phyloP scores from a whole-genome alignment of 176 grass and related monocot species.

The Saccharum officinarum region DNA sequence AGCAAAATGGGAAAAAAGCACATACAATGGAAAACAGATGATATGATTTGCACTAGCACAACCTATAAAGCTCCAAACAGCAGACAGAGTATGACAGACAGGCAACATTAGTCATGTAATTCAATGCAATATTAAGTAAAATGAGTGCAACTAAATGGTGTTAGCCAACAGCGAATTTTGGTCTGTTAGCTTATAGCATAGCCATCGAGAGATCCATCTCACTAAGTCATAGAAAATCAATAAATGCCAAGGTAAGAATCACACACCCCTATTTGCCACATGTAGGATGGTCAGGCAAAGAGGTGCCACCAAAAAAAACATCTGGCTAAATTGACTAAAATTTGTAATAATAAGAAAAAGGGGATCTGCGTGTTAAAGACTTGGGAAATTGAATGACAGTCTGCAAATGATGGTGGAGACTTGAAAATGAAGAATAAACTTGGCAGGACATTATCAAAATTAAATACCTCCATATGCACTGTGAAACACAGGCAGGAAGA shows the following conservation, averaged over 20 bases:
- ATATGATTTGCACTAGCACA: neutral
- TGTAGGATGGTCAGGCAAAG: neutral
- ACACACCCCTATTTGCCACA: neutral
- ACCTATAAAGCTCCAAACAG: neutral
- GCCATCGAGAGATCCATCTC: neutral
- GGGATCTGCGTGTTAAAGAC: no score
- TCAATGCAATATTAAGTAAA: neutral
- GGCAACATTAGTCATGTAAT: neutral
- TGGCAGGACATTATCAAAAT: no score
- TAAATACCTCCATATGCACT: no score
- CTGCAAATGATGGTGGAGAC: no score
- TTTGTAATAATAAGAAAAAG: no score
- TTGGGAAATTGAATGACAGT: no score
- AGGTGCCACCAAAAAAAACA: no score
- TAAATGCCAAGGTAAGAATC: neutral
- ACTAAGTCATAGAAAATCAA: neutral
- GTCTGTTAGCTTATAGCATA: neutral
- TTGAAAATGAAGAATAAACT: no score
- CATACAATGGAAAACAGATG: neutral
- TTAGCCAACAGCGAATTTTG: neutral
- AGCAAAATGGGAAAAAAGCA: neutral
- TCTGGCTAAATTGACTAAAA: no score
- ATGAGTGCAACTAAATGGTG: neutral
- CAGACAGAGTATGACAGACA: neutral
- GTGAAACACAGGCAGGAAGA: no score